Evolutionary conservation across 129 eudicot genomes (phyloP).

Genomic region (Flaveria brownii): DNA sequence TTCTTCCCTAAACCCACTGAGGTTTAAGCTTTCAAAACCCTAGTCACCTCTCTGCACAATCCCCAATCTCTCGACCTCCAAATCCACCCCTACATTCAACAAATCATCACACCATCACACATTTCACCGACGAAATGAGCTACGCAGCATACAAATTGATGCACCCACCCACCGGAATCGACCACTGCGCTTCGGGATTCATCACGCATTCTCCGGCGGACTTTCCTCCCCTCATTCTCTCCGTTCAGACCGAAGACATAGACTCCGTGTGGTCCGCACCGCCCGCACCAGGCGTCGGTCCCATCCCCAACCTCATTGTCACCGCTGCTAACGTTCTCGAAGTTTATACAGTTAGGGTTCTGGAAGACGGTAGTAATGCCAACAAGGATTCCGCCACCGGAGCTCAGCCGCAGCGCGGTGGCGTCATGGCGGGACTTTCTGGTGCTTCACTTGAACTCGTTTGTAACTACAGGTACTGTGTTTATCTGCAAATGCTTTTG

Average conservation of each 20-base stretch:
- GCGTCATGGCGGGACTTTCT: conserved; percentile 66
- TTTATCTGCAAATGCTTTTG: neutral
- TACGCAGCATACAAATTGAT: conserved; percentile 92
- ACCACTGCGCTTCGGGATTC: conserved; percentile 85
- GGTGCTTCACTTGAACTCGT: conserved; percentile 88
- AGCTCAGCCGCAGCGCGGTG: conserved; percentile 75
- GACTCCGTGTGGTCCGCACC: conserved; percentile 67
- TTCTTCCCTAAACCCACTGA: conserved; percentile 23
- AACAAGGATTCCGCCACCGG: conserved; percentile 29
- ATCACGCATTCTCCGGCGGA: conserved; percentile 74
- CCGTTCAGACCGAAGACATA: conserved; percentile 54
- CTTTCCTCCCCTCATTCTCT: conserved; percentile 46
- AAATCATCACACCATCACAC: neutral
- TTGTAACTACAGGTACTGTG: conserved; percentile 62
- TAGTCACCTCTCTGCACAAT: conserved; percentile 14
- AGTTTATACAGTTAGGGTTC: conserved; percentile 63
- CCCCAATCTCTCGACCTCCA: conserved; percentile 2
- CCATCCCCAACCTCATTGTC: conserved; percentile 77
- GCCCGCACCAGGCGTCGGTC: conserved; percentile 42
- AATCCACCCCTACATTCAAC: conserved; percentile 21
- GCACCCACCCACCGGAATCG: conserved; percentile 93
- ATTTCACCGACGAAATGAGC: conserved; percentile 53
- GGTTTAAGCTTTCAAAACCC: conserved; percentile 38
- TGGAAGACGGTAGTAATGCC: conserved; percentile 41
- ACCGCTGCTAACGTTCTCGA: conserved; percentile 76